Percentiles rank a stretch among this genome's conserved stretches.
These are phyloP conservation scores for Psidium guajava DNA, from an alignment of 345 rosid species.

Conservation along the genomic window DNA sequence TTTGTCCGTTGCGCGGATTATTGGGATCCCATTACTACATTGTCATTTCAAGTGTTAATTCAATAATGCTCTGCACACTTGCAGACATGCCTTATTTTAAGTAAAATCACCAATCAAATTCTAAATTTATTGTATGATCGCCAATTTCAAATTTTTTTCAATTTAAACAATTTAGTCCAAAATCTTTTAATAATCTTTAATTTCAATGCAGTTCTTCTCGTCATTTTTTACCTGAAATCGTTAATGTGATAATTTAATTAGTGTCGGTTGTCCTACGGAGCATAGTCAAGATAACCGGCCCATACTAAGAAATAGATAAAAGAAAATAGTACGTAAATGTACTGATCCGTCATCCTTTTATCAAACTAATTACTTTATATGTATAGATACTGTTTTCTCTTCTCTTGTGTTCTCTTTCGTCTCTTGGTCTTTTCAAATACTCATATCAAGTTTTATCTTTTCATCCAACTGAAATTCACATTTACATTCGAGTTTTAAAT, in stretches of 20 bases:
- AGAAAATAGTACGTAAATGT: too few species aligned
- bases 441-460: neutral
- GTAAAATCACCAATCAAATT: neutral
- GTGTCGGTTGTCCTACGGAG: rapidly evolving
- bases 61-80: too few species aligned
- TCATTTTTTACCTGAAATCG: neutral
- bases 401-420: neutral
- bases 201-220: too few species aligned
- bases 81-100: too few species aligned
- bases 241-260: too few species aligned
- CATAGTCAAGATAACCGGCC: rapidly evolving
- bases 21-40: neutral
- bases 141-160: neutral
- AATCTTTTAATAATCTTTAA: too few species aligned
- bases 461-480: neutral
- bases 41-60: neutral
- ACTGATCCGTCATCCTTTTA: too few species aligned
- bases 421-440: neutral
- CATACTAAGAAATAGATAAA: too few species aligned
- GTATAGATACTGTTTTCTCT: neutral
- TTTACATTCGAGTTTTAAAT: neutral
- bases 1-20: neutral
- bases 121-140: rapidly evolving
- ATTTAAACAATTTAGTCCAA: neutral
- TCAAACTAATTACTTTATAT: neutral